A percentile compares a stretch with the other conserved stretches of the same genome.
These are phyloP conservation scores for Colletotrichum lindemuthianum DNA, from an alignment of 2,329 filamentous ascomycete genomes.

Conservation along the genomic window DNA sequence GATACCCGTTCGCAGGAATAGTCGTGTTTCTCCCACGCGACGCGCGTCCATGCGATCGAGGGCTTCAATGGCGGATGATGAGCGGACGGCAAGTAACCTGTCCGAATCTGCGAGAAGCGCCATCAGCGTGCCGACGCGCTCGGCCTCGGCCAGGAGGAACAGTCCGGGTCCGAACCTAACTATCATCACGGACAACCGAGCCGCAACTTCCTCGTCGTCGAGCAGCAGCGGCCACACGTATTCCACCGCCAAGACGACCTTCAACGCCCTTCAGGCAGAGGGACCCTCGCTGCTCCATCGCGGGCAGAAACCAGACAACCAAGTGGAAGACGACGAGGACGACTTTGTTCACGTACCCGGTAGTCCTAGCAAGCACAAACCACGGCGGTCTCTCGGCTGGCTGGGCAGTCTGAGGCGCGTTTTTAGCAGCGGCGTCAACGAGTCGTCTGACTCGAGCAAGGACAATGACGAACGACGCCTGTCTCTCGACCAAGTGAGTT, in stretches of 20 bases:
- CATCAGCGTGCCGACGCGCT: constrained; percentile 47
- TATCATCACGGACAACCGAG: constrained; percentile 36
- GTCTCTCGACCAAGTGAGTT: constrained; percentile 47
- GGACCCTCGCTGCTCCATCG: constrained; percentile 59
- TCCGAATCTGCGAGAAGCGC: constrained; percentile 64
- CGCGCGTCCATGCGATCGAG: constrained; percentile 49
- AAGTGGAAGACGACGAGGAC: constrained; percentile 49
- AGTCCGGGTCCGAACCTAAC: constrained; percentile 33
- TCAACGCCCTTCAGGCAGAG: constrained; percentile 62
- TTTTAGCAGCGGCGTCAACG: constrained; percentile 58
- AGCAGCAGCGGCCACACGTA: constrained; percentile 56
- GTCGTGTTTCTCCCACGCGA: constrained; percentile 51
- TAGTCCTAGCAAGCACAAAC: constrained; percentile 67
- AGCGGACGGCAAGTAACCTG: constrained; percentile 65
- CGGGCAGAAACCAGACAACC: constrained; percentile 10
- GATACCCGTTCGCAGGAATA: constrained; percentile 48
- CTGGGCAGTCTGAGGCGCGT: constrained; percentile 75
- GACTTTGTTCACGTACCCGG: constrained; percentile 51
- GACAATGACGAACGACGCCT: constrained; percentile 37
- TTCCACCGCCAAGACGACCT: constrained; percentile 64
- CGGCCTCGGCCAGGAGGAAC: constrained; percentile 40
- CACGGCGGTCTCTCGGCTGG: constrained; percentile 63
- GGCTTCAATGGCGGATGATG: constrained; percentile 52
- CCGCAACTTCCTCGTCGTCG: constrained; percentile 45
- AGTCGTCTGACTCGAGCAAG: constrained; percentile 41